phyloP scores from a whole-genome alignment of 257 asterid genomes.

The Leonotis leonurus region DNA sequence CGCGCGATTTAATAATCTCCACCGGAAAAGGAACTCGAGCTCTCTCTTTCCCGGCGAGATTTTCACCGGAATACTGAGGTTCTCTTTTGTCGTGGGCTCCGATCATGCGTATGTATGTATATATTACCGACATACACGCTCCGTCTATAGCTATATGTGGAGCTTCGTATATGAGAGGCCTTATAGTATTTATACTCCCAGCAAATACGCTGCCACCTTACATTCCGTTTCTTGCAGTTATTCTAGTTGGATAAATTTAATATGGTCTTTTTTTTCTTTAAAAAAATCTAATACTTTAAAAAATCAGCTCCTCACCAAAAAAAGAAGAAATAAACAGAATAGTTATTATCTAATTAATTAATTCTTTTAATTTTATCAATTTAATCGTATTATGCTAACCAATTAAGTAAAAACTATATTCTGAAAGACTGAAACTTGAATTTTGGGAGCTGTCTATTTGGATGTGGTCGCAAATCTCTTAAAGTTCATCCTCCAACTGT shows the following conservation, averaged over 20 bases:
- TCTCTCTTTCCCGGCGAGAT: constrained; percentile 30
- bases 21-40: constrained; percentile 20
- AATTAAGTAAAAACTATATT: too few relatives aligned
- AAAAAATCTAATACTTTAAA: too few relatives aligned
- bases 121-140: background rate
- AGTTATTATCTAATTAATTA: too few relatives aligned
- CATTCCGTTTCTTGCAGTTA: background rate
- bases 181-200: constrained; percentile 16
- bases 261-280: too few relatives aligned
- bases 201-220: background rate
- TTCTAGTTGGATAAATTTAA: background rate
- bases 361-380: too few relatives aligned
- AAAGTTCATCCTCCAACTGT: background rate
- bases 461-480: background rate
- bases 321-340: too few relatives aligned
- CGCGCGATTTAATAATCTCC: background rate
- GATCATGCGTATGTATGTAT: background rate
- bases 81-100: constrained; percentile 10
- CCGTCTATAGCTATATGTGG: background rate
- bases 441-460: background rate
- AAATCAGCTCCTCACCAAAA: too few relatives aligned
- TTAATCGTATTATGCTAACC: too few relatives aligned
- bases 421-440: too few relatives aligned
- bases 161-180: constrained; percentile 1
- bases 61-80: constrained; percentile 11